Percentiles rank a stretch among this genome's conserved stretches.
Conservation (phyloP, 1,139 yeast genomes). For the Kodamaea sp. region DNA sequence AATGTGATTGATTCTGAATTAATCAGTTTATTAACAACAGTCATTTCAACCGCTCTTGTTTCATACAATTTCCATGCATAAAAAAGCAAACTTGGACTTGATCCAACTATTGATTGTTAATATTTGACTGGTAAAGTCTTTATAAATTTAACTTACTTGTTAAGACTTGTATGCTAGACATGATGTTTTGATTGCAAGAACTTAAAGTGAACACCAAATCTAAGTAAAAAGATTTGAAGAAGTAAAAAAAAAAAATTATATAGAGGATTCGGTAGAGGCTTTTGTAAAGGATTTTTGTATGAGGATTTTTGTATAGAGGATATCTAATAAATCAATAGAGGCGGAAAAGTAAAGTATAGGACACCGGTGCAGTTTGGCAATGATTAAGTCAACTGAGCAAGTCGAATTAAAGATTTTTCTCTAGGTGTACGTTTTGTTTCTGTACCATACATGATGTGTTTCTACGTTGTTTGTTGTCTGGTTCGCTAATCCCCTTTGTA, state of each 20-base stretch:
- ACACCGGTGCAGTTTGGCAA: slow-evolving; percentile 3
- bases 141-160: slow-evolving; percentile 23
- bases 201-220: background rate
- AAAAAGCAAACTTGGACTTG: slow-evolving; percentile 47
- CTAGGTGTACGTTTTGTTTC: no score
- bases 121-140: background rate
- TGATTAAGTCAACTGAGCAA: no score
- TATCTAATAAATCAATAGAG: background rate
- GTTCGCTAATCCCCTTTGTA: no score
- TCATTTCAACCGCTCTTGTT: slow-evolving; percentile 34
- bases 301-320: no score
- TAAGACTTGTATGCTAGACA: slow-evolving; percentile 25
- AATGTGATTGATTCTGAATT: slow-evolving; percentile 5
- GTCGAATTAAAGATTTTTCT: no score
- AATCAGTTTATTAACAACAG: slow-evolving; percentile 25
- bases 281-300: no score
- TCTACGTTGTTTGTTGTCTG: no score
- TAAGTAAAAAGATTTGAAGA: background rate
- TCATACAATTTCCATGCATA: slow-evolving; percentile 48
- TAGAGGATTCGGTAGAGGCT: no score
- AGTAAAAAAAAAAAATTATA: background rate
- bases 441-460: no score
- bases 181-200: slow-evolving; percentile 1
- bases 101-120: slow-evolving; percentile 28
- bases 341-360: background rate